phyloP scores from a whole-genome alignment of 139 green algal genomes.

The Chlamydomonas sphaeroides region DNA sequence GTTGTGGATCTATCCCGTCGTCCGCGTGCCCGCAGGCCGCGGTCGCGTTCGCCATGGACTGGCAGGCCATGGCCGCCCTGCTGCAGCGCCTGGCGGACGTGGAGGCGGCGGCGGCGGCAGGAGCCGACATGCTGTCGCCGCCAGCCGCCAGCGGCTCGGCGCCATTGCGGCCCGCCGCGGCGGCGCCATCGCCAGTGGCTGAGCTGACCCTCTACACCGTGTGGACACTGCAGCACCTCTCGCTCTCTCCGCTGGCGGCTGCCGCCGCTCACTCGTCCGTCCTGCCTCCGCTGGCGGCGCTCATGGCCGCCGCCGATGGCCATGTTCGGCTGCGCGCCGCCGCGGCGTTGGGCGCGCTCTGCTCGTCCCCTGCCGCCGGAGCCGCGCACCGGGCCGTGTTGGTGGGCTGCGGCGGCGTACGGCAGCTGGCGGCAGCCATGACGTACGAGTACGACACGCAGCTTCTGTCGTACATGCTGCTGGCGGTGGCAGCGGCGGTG shows the following conservation, averaged over 20 bases:
- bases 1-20: no score
- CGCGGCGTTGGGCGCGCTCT: conserved; percentile 7
- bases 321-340: conserved; percentile 14
- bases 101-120: not conserved
- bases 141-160: no score
- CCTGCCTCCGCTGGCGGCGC: conserved; percentile 14
- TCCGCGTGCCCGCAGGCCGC: no score
- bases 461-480: not conserved
- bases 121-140: not conserved
- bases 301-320: conserved; percentile 1
- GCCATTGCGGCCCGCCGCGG: no score
- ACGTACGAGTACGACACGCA: not conserved
- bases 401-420: not conserved
- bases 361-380: not conserved
- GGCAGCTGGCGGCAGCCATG: not conserved
- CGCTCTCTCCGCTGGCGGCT: conserved; percentile 14
- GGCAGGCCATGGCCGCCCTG: not conserved
- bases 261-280: not conserved
- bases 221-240: conserved; percentile 32
- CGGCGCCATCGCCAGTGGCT: not conserved
- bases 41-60: no score
- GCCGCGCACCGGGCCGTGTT: conserved; percentile 5
- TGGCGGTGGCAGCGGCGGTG: not conserved
- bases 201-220: conserved; percentile 17
- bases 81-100: not conserved